Evolutionary conservation across 495 filamentous ascomycete genomes (phyloP).

Genomic region (Daldinia childiae): DNA sequence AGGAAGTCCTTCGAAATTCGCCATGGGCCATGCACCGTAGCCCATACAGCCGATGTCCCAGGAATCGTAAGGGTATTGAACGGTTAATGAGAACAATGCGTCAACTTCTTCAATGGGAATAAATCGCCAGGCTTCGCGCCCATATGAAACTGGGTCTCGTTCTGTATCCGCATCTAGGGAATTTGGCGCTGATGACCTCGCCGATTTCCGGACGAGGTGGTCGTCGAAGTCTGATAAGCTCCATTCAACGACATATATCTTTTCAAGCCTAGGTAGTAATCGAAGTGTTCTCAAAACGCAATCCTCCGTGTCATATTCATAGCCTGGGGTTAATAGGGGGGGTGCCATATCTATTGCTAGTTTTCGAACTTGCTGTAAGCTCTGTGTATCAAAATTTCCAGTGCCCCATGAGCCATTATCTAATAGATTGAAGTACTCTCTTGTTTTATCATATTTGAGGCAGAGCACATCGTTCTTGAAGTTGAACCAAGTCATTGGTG

Average conservation of each 20-base stretch:
- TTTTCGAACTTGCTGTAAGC: neutral
- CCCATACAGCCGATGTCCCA: neutral
- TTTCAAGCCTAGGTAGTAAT: neutral
- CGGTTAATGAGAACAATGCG: neutral
- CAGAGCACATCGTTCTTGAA: constrained; percentile 25
- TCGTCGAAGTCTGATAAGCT: neutral
- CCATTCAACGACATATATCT: neutral
- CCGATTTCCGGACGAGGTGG: neutral
- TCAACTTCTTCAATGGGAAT: neutral
- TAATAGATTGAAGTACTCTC: neutral
- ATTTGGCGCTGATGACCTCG: neutral
- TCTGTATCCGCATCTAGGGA: neutral
- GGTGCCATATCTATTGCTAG: neutral
- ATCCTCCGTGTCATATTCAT: neutral
- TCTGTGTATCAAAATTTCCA: neutral
- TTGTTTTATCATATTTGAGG: neutral
- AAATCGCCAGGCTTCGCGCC: neutral
- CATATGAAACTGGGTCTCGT: neutral
- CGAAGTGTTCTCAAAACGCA: neutral
- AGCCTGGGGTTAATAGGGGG: neutral
- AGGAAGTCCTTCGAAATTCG: neutral
- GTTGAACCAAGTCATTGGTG: constrained; percentile 34
- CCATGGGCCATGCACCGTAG: neutral
- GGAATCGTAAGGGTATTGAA: neutral
- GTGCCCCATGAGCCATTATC: neutral